These are phyloP conservation scores for Phaseolus lunatus DNA, from an alignment of 306 rosid species.

Conservation along the genomic window DNA sequence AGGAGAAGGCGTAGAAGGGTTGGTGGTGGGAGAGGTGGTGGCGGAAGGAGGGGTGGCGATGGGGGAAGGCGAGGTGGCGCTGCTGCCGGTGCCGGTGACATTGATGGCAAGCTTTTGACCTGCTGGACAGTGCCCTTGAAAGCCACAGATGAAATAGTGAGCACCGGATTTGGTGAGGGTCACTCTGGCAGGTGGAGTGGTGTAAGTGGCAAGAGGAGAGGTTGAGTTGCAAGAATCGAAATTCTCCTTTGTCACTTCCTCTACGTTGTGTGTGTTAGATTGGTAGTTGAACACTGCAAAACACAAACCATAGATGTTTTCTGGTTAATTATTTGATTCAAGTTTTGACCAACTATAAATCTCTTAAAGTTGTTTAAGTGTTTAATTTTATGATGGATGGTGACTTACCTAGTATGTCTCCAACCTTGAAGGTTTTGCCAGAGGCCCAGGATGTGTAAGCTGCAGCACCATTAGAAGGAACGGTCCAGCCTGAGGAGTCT, in stretches of 20 bases:
- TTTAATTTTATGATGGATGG: neutral
- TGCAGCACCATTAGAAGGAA: slow-evolving; percentile 26
- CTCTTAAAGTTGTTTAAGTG: too few relatives aligned
- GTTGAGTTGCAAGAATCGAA: slow-evolving; percentile 52
- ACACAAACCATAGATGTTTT: neutral
- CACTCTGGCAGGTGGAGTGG: slow-evolving; percentile 43
- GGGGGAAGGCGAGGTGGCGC: slow-evolving; percentile 38
- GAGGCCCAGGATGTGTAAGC: slow-evolving; percentile 46
- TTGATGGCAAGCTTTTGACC: slow-evolving; percentile 56
- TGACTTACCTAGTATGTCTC: slow-evolving; percentile 50
- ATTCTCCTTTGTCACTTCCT: slow-evolving; percentile 61
- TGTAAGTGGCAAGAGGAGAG: slow-evolving; percentile 38
- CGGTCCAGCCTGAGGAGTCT: slow-evolving; percentile 39
- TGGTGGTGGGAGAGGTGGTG: slow-evolving; percentile 34
- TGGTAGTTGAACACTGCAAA: slow-evolving; percentile 67
- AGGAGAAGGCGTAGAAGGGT: slow-evolving; percentile 50
- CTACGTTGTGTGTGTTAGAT: slow-evolving; percentile 57
- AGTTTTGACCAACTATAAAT: too few relatives aligned
- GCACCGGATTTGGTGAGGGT: slow-evolving; percentile 47
- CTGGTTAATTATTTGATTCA: too few relatives aligned
- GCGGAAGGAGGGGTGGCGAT: slow-evolving; percentile 31
- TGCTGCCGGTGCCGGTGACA: slow-evolving; percentile 21
- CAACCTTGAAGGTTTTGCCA: slow-evolving; percentile 46
- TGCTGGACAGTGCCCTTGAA: slow-evolving; percentile 43
- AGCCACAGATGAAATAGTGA: slow-evolving; percentile 46